Percentiles rank a stretch among this genome's conserved stretches.
Evolutionary conservation across 2,329 filamentous ascomycete species (phyloP).

Genomic region (Verticillium albo-atrum): DNA sequence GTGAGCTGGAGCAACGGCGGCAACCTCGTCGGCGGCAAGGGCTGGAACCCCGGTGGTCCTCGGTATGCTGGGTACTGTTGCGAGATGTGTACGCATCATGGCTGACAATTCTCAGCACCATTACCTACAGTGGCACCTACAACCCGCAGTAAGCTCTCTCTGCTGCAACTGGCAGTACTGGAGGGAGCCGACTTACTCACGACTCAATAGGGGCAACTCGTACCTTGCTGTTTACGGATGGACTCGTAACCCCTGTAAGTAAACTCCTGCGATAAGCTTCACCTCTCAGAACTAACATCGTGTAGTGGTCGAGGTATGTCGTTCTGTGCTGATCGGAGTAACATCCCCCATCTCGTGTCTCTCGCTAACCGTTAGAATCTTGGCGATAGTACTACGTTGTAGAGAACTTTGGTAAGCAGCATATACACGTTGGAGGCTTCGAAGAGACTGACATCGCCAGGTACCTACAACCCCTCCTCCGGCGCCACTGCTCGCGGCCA

Average conservation of each 20-base stretch:
- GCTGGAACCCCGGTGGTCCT: slow-evolving; percentile 48
- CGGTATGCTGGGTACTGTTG: slow-evolving; percentile 32
- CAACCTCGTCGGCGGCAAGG: slow-evolving; percentile 55
- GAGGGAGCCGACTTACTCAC: slow-evolving; percentile 19
- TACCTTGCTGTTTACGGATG: slow-evolving; percentile 35
- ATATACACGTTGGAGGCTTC: neutral
- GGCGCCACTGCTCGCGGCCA: slow-evolving; percentile 37
- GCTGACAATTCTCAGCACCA: slow-evolving; percentile 11
- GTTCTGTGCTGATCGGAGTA: neutral
- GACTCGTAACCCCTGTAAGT: slow-evolving; percentile 22
- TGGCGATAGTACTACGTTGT: slow-evolving; percentile 4
- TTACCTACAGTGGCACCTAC: slow-evolving; percentile 28
- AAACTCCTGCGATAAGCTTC: neutral
- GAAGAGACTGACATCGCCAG: neutral
- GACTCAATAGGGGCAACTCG: slow-evolving; percentile 27
- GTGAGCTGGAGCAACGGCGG: slow-evolving; percentile 39
- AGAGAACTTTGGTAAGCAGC: slow-evolving; percentile 5
- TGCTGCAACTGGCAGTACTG: neutral
- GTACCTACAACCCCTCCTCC: slow-evolving; percentile 9
- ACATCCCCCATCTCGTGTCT: accelerated
- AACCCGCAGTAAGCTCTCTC: slow-evolving; percentile 18
- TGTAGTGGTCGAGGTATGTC: slow-evolving; percentile 1
- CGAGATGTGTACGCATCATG: neutral
- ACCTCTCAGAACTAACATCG: slow-evolving; percentile 26
- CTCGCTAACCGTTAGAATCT: neutral